phyloP scores from a whole-genome alignment of 2,329 filamentous ascomycete species.

The Epichloe coenophiala region DNA sequence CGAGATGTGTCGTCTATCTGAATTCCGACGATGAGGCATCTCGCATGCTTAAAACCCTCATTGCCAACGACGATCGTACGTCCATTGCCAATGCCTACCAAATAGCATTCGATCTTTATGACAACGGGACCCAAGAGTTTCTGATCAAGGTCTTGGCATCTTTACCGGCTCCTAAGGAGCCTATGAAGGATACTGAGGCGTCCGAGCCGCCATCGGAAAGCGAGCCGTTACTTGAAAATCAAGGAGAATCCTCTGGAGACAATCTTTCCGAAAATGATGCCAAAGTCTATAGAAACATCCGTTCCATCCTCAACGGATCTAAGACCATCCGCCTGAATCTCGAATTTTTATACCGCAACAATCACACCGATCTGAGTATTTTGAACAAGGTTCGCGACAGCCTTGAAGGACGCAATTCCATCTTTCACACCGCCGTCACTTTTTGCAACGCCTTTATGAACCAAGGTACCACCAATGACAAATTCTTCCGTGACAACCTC shows the following conservation, averaged over 20 bases:
- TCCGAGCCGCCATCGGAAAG: conserved; percentile 29
- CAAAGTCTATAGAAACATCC: conserved; percentile 48
- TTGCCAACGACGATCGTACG: conserved; percentile 63
- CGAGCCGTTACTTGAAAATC: conserved; percentile 34
- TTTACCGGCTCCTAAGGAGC: conserved; percentile 44
- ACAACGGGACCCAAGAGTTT: conserved; percentile 97
- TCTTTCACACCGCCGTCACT: conserved; percentile 94
- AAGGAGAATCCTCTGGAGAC: conserved; percentile 42
- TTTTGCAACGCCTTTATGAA: conserved; percentile 99
- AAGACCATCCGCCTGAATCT: conserved; percentile 91
- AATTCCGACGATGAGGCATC: conserved; percentile 86
- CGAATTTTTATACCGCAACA: conserved; percentile 92
- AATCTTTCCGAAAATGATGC: conserved; percentile 37
- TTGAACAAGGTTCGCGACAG: conserved; percentile 95
- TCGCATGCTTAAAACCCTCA: conserved; percentile 67
- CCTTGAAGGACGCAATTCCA: conserved; percentile 88
- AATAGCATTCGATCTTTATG: conserved; percentile 94
- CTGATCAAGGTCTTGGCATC: conserved; percentile 76
- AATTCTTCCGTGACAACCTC: conserved; percentile 94
- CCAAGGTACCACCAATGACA: conserved; percentile 92
- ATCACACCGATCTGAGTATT: conserved; percentile 81
- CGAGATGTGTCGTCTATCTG: conserved; percentile 92
- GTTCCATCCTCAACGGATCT: conserved; percentile 66
- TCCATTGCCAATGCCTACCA: conserved; percentile 86
- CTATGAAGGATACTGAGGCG: conserved; percentile 32